These are phyloP conservation scores for Perkinsus chesapeaki DNA, from an alignment of 169 alveolate genomes.

Conservation along the genomic window DNA sequence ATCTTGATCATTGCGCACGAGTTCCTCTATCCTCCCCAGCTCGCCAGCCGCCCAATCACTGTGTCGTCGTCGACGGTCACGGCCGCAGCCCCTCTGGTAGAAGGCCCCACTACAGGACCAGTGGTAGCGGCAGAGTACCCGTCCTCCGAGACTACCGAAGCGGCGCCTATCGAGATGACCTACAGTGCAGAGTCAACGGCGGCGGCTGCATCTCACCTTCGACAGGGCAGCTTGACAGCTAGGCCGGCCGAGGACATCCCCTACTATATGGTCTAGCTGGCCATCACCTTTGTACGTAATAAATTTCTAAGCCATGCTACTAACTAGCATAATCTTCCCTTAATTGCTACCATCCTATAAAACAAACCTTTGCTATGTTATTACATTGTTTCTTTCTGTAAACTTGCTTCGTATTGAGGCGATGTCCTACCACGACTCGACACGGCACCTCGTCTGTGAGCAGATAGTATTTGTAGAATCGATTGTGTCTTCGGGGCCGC, in stretches of 20 bases:
- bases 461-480: not conserved
- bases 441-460: not conserved
- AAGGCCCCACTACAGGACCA: not conserved
- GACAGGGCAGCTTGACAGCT: not conserved
- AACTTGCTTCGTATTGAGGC: no score
- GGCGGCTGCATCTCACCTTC: not conserved
- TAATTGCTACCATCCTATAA: no score
- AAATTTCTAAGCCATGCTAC: not conserved
- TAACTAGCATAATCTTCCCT: no score
- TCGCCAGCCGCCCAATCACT: not conserved
- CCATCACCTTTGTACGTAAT: no score
- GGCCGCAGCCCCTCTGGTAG: not conserved
- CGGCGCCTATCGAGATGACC: not conserved
- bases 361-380: no score
- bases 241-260: not conserved
- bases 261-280: not conserved
- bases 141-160: not conserved
- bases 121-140: not conserved
- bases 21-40: not conserved
- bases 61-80: not conserved
- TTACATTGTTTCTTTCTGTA: no score
- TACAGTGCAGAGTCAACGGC: not conserved
- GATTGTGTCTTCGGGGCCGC: no score
- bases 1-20: not conserved
- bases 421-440: no score